Evolutionary conservation across 768 basidiomycete species (phyloP).

Genomic region (Mycena sanguinolenta): DNA sequence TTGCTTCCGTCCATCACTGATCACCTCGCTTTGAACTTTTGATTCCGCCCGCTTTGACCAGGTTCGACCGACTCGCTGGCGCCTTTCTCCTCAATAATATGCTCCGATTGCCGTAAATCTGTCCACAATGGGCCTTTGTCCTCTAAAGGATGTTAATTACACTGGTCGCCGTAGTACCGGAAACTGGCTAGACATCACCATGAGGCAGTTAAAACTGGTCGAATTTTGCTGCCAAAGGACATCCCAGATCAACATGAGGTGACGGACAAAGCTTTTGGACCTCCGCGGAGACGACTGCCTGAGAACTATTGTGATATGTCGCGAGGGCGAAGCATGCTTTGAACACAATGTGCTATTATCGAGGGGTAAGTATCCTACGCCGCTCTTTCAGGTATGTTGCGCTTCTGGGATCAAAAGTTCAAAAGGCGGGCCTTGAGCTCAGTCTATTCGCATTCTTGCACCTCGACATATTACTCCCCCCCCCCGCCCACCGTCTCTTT

Average conservation of each 20-base stretch:
- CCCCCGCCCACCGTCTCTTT: neutral
- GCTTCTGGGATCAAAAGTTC: conserved; percentile 37
- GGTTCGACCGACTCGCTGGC: neutral
- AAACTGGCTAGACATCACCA: conserved; percentile 24
- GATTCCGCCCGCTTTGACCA: neutral
- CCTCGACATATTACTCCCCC: conserved; percentile 12
- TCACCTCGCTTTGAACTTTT: neutral
- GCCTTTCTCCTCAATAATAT: neutral
- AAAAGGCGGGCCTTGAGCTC: conserved; percentile 41
- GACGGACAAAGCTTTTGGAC: neutral
- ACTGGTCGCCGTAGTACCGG: conserved; percentile 18
- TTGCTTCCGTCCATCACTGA: neutral
- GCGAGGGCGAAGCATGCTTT: conserved; percentile 45
- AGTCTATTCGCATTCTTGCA: neutral
- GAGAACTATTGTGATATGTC: conserved; percentile 26
- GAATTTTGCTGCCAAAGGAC: neutral
- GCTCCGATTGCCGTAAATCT: neutral
- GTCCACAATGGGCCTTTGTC: conserved; percentile 7
- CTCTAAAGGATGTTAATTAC: conserved; percentile 4
- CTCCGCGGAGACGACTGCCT: conserved; percentile 18
- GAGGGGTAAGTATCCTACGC: conserved; percentile 44
- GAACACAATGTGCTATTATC: conserved; percentile 56
- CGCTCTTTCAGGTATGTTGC: conserved; percentile 37
- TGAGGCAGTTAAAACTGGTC: conserved; percentile 14
- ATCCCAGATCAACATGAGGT: conserved; percentile 34